Evolutionary conservation across 805 yeast species (phyloP).

Genomic region (Yarrowia keelungensis): DNA sequence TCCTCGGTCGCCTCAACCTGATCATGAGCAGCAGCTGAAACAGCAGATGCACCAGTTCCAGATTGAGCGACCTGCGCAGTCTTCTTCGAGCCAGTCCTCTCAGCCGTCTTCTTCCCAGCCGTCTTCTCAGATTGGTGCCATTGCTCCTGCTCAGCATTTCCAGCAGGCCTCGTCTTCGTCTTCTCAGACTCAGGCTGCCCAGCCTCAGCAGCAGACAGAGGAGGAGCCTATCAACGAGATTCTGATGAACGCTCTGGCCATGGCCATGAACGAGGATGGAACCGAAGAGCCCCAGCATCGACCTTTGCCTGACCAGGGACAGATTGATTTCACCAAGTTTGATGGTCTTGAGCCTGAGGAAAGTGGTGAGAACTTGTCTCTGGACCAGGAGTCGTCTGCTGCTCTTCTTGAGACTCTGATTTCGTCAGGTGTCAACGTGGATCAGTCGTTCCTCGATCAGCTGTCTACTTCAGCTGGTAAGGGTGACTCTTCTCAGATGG

Average conservation of each 20-base stretch:
- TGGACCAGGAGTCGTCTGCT: constrained; percentile 37
- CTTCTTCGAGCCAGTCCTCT: neutral
- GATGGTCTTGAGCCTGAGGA: constrained; percentile 35
- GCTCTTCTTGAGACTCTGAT: constrained; percentile 28
- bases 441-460: constrained; percentile 31
- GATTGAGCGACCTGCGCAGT: constrained; percentile 26
- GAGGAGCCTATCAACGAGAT: constrained; percentile 41
- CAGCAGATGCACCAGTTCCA: constrained; percentile 39
- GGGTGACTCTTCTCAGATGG: constrained; percentile 22
- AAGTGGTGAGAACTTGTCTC: constrained; percentile 14
- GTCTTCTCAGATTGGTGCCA: constrained; percentile 7
- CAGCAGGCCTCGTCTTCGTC: constrained; percentile 3
- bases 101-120: constrained; percentile 3
- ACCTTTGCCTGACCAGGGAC: constrained; percentile 18
- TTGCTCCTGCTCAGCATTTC: constrained; percentile 21
- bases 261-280: constrained; percentile 41
- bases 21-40: constrained; percentile 36
- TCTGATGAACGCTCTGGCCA: constrained; percentile 41
- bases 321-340: constrained; percentile 34
- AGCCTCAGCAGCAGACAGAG: constrained; percentile 22
- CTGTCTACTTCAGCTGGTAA: constrained; percentile 22
- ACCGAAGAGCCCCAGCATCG: constrained; percentile 12
- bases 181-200: constrained; percentile 9
- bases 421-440: constrained; percentile 32
- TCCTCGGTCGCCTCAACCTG: constrained; percentile 24